Conservation (phyloP, 1,284 basidiomycete genomes). For the Peniophora sp. region DNA sequence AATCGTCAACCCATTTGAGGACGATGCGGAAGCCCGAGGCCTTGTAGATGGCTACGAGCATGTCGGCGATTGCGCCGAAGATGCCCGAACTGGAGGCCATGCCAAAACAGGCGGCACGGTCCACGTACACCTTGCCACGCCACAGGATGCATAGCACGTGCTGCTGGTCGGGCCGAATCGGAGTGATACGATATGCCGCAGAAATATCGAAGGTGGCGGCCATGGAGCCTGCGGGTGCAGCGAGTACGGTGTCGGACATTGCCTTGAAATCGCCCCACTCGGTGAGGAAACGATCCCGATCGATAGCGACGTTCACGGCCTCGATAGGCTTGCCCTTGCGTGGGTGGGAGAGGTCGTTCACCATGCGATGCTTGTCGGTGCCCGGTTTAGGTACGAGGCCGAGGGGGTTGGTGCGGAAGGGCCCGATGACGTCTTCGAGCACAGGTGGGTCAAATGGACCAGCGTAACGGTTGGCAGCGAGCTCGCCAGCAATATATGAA, state of each 20-base stretch:
- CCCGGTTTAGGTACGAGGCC: constrained; percentile 27
- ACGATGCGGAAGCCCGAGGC: constrained; percentile 15
- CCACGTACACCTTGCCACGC: constrained; percentile 21
- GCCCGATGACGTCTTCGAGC: constrained; percentile 27
- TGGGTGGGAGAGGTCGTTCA: background rate
- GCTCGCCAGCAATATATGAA: background rate
- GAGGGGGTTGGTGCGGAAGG: constrained; percentile 27
- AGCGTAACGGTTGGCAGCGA: constrained; percentile 22
- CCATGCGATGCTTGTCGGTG: background rate
- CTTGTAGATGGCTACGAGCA: constrained; percentile 24
- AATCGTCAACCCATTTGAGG: constrained; percentile 35
- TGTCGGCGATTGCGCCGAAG: constrained; percentile 27
- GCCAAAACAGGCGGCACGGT: constrained; percentile 18
- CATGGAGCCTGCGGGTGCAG: constrained; percentile 18
- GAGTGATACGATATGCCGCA: constrained; percentile 27
- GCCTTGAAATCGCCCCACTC: background rate
- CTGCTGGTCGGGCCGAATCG: constrained; percentile 25
- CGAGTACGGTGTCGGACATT: constrained; percentile 13
- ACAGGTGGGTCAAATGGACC: constrained; percentile 16
- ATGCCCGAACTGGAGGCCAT: background rate
- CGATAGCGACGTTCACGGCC: background rate
- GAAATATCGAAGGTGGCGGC: constrained; percentile 30
- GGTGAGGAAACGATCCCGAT: background rate
- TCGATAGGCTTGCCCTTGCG: background rate
- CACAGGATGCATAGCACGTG: constrained; percentile 21